Conservation (phyloP, 2,329 filamentous ascomycete species). For the Cladophialophora psammophila region DNA sequence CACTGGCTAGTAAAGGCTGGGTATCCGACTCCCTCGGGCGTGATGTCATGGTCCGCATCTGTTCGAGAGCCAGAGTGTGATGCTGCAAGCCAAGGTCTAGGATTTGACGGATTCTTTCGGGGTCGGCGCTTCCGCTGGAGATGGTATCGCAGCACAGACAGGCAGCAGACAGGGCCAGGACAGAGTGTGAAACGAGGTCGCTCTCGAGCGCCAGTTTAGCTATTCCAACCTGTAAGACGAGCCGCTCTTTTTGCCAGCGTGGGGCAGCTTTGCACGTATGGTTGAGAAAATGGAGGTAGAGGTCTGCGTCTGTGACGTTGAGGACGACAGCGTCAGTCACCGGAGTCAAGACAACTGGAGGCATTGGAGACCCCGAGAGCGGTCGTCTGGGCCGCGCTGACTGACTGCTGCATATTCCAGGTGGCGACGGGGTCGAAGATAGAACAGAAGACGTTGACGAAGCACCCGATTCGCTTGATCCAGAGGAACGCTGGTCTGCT, state of each 20-base stretch:
- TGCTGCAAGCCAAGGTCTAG: constrained; percentile 1
- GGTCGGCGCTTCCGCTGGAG: neutral
- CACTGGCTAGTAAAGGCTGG: neutral
- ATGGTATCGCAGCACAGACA: constrained; percentile 4
- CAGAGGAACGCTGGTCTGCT: neutral
- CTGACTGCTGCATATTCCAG: neutral
- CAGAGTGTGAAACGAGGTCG: neutral
- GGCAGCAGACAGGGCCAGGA: neutral
- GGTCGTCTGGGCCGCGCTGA: neutral
- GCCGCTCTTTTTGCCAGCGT: neutral
- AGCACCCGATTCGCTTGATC: neutral
- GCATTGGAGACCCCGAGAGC: neutral
- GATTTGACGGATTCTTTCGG: neutral
- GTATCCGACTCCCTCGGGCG: neutral
- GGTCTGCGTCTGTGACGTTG: neutral
- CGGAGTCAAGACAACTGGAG: neutral
- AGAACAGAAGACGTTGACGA: neutral
- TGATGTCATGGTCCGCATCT: constrained; percentile 4
- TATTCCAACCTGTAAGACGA: neutral
- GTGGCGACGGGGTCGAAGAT: neutral
- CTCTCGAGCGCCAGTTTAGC: neutral
- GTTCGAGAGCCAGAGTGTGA: neutral
- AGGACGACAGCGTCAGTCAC: neutral
- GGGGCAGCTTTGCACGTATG: neutral
- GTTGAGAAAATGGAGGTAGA: neutral